Evolutionary conservation across 176 grass and related monocot species (phyloP), one percentile per base, ranked within the genome.

Genomic region (Puccinellia tenuiflora): DNA sequence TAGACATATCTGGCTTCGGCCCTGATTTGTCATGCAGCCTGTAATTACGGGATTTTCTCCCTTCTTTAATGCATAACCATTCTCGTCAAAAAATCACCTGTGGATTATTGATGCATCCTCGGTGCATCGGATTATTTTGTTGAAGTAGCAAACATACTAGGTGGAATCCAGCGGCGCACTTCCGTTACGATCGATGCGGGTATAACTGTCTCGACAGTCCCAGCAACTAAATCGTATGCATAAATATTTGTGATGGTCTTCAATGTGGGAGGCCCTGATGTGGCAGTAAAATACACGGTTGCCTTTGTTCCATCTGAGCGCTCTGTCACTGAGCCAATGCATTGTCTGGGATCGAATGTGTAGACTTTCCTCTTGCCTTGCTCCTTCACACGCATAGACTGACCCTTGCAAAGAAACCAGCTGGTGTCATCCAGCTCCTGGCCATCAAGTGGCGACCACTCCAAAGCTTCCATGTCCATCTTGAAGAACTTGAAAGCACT

Each of bases 191-290:
- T 70, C 38, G 67, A 70, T 0, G 67, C n/a, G 0, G 37, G 67
- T 70, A 70, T 43, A 43, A 70, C n/a, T 1, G 38, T 43, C 39
- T 70, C 67, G 12, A 70, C 38, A 70, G 37, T 70, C 38, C 38
- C 67, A 25, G 12, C n/a, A 70, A 43, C 67, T 43, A 70, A 70
- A 43, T 70, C n/a, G 3, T 70, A 39, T 16, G 21, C 38, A 70
- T 70, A 70, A 42, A 70, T 70, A 43, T 70, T 70, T 25, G 67
- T 70, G 67, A 70, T 70, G 67, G 37, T 70, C 38, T 70, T 70
- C 38, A 70, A 43, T 70, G 67, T 70, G 38, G 38, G 5, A 70
- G 67, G 38, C n/a, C 67, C 67, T 25, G 38, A 70, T 25, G 67
- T 62, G 13, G 26, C 26, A 62, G 59, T 62, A 62, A 62, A 30